These are phyloP conservation scores for Exserohilum rostratum DNA, from an alignment of 2,329 filamentous ascomycete genomes.

Conservation along the genomic window DNA sequence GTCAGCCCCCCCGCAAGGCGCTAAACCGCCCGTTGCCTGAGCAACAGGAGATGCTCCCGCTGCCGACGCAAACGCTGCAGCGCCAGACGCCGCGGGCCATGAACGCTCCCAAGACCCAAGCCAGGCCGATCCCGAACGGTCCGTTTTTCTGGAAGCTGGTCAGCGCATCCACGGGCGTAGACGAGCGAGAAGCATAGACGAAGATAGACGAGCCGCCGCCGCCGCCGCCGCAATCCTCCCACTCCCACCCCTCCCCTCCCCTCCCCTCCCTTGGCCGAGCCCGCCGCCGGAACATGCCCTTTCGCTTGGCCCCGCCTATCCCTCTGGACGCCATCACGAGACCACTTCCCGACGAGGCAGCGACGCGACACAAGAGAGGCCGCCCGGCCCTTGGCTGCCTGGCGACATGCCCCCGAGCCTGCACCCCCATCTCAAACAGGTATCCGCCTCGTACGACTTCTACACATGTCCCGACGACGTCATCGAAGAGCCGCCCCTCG, in stretches of 20 bases:
- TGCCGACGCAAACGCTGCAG: slow-evolving; percentile 11
- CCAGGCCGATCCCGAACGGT: background rate
- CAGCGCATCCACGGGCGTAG: background rate
- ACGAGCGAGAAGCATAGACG: background rate
- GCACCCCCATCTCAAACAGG: slow-evolving; percentile 34
- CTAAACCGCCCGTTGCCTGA: slow-evolving; percentile 9
- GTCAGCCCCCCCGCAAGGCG: slow-evolving; percentile 14
- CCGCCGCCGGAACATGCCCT: slow-evolving; percentile 15
- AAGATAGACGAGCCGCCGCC: background rate
- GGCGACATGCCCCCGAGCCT: slow-evolving; percentile 25
- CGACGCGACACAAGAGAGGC: background rate
- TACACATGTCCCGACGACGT: slow-evolving; percentile 43
- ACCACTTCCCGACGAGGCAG: background rate
- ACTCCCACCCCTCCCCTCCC: background rate
- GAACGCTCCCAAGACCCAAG: background rate
- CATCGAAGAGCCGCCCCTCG: slow-evolving; percentile 54
- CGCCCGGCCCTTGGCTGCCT: background rate
- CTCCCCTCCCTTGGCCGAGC: too few relatives aligned
- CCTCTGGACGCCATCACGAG: background rate
- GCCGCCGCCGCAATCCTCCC: background rate
- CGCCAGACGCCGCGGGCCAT: background rate
- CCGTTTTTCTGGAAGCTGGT: background rate
- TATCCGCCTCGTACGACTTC: slow-evolving; percentile 30
- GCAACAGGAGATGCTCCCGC: slow-evolving; percentile 10
- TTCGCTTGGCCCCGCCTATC: slow-evolving; percentile 10